Evolutionary conservation across 1,284 basidiomycete species (phyloP), one percentile per base, ranked within the genome.

Genomic region (Xerocomus amazonicus): DNA sequence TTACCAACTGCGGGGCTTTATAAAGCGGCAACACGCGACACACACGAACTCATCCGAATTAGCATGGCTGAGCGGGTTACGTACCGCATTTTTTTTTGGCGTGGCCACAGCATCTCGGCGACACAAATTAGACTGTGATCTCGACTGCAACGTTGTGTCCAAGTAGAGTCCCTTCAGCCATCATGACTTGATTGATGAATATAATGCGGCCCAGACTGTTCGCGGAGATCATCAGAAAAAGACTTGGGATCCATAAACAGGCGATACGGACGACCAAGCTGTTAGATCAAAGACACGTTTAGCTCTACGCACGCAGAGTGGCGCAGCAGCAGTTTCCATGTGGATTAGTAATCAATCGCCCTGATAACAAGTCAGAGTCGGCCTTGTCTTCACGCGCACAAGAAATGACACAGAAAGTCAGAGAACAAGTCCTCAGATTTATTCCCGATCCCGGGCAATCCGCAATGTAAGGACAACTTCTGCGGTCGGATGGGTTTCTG

Each of bases 361-460:
- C 3, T 3, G 29, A 9, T 12, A 31, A 31, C 12, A 6, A 12
- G 12, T 12, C 29, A 31, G 29, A n/a, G n/a, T n/a, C n/a, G n/a
- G n/a, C 8, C 12, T 36, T 33, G 36, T 29, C 39, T 28, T 35
- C 7, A 37, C 27, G 7, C 6, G 31, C 36, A 14, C 35, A n/a
- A 39, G 29, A 36, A 16, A 87, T 87, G 85, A 56, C 76, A 4
- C 82, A 82, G 65, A 86, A 80, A 56, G 78, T 92, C 51, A 76
- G 87, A 65, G 70, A 83, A 36, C 81, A 80, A 27, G 69, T 89
- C 52, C 65, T 90, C 55, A 80, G 87, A 60, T 63, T 70, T 10
- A 72, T 77, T 32, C 73, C 77, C 16, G 66, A 72, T 45, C 80
- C 80, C 29, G 80, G 80, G 12, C 68, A 72, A 49, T 62, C 70